Base-by-base conservation (phyloP, 257 asterid genomes). In the Lithospermum erythrorhizon region DNA sequence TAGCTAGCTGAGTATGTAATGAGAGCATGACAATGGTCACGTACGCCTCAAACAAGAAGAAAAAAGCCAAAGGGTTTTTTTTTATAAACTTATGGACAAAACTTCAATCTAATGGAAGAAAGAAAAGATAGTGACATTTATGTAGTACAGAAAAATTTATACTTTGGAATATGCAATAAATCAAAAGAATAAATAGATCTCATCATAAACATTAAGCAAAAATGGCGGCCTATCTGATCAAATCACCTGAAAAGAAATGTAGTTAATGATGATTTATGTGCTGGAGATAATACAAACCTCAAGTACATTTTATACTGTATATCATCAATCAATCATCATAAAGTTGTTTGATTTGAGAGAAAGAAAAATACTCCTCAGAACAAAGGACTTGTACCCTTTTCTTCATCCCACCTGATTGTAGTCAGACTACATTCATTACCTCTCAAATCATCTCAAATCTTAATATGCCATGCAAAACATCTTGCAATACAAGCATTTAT, bases 141-240 rank as follows among this genome's bases (percentile, higher is more conserved):
- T 9, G 35, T 10, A 20, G 60, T 13, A 53, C 76, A 62, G 60
- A 53, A 57, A 47, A 65, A 55, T 29, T 66, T 17, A 17, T 9
- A n/a, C 32, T 61, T 30, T 13, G 11, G 17, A n/a, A 21, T 6
- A 25, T 21, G 5, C 18, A 65, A 48, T 45, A 59, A 29, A 64
- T 22, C 54, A 61, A 32, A n/a, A 59, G 13, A 65, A 23, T 24
- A 30, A 17, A 68, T 27, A 58, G 32, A 58, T 25, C 48, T 61
- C 64, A 52, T 35, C 53, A 59, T 58, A 27, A 65, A 70, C 61
- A 58, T 53, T 58, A 73, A 66, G n/a, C 61, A 21, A 69, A 77
- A 78, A 72, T 79, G 98, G 88, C 90, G 90, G 98, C 93, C 86
- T 68, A 76, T 78, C 80, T 73, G 73, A 78, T 74, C 79, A 82